phyloP scores from a whole-genome alignment of 768 basidiomycete species.

The Cystofilobasidium ferigula region DNA sequence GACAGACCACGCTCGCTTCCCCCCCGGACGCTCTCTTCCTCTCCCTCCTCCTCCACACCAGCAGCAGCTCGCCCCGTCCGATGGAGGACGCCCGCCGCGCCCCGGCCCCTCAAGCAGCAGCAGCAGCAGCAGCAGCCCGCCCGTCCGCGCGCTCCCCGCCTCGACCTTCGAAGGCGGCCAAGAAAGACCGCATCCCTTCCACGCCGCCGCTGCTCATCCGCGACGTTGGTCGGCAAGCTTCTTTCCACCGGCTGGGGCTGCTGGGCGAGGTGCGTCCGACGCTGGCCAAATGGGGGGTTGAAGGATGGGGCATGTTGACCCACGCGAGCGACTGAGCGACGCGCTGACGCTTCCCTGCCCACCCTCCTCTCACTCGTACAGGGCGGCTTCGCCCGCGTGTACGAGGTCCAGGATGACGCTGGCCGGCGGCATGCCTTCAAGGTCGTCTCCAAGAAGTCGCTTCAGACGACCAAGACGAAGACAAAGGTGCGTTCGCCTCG shows the following conservation, averaged over 20 bases:
- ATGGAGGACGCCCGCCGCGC: neutral
- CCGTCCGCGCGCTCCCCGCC: constrained; percentile 15
- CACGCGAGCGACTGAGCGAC: neutral
- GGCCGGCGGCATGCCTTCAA: constrained; percentile 71
- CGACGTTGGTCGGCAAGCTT: constrained; percentile 1
- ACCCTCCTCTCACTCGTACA: constrained; percentile 27
- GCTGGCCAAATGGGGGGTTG: too few species aligned
- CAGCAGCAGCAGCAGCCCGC: neutral
- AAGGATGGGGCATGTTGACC: neutral
- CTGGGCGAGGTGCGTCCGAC: constrained; percentile 16
- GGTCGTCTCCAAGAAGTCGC: constrained; percentile 80
- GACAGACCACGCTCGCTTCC: too few species aligned
- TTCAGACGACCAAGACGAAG: constrained; percentile 93
- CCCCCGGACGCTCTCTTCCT: too few species aligned
- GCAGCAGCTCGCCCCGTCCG: too few species aligned
- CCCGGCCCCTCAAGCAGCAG: too few species aligned
- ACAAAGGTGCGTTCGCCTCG: constrained; percentile 72
- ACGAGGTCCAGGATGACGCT: constrained; percentile 69
- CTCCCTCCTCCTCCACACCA: too few species aligned
- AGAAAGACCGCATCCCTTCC: constrained; percentile 5
- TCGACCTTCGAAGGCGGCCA: constrained; percentile 1
- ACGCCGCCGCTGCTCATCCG: constrained; percentile 13
- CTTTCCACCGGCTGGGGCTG: constrained; percentile 17
- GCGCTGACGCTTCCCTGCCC: neutral
- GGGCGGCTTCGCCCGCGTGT: constrained; percentile 95